Base-by-base conservation (phyloP, 306 rosid genomes). In the Dalbergia cultrata region DNA sequence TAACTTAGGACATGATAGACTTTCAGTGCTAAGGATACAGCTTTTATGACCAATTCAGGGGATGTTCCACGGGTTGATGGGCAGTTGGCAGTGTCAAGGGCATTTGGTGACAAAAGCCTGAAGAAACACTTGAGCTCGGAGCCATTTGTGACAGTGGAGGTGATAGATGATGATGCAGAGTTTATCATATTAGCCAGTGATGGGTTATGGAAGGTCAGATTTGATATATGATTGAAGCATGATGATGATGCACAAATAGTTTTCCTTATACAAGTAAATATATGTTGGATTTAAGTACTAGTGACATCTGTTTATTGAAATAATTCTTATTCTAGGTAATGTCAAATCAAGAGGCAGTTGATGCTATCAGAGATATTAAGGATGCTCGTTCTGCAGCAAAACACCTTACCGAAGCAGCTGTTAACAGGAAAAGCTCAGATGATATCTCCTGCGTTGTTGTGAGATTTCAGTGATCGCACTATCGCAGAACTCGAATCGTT, bases 31-130 rank as follows among this genome's bases (percentile, higher is more conserved):
- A 56, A 88, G 16, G 43, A 21, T 80, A 17, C 34, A 22, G 10
- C 10, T 79, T 63, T 78, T 81, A 64, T 81, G 67, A 71, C 63
- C 57, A 8, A 74, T 80, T 68, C 82, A 93, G 97, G 99, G 71
- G 98, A 96, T 18, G 99, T 96, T 60, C 88, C 99, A 2, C 92
- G 99, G 26, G 99, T 96, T 37, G 99, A 96, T 60, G 99, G 98
- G 35, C 98, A 96, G 80, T 80, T 93, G 78, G 99, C 98, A 5
- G 98, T 96, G 75, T 93, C 99, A 8, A 88, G 99, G 86, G 98
- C 99, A 8, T 96, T 96, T 70, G 99, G 98, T 44, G 99, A 96
- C 83, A 96, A 90, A 87, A 92, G 91, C 88, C 87, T 96, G 87
- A 96, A 96, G 97, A 81, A 63, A 45, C 99, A 96, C 77, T 85